Percentiles rank a stretch among this genome's conserved stretches.
Evolutionary conservation across 352 stramenopile genomes (phyloP).

Genomic region (Phytophthora pinifolia): DNA sequence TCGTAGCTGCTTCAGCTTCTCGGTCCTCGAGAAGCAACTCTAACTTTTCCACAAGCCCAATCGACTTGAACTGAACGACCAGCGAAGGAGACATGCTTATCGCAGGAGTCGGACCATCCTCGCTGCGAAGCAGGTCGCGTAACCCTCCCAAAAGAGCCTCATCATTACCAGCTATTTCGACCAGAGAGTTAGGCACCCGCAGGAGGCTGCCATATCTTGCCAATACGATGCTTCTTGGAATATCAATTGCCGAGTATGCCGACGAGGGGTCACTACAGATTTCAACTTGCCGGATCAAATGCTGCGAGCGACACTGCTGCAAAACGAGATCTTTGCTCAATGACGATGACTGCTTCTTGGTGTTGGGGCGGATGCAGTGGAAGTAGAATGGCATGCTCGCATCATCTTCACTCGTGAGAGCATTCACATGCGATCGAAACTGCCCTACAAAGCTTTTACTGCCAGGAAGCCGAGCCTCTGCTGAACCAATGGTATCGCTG

Average conservation of each 20-base stretch:
- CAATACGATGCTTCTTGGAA: slow-evolving; percentile 27
- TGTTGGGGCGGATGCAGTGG: slow-evolving; percentile 52
- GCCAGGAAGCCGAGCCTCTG: slow-evolving; percentile 8
- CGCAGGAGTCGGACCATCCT: not conserved
- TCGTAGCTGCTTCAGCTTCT: slow-evolving; percentile 32
- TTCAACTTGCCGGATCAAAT: slow-evolving; percentile 33
- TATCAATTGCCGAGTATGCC: slow-evolving; percentile 30
- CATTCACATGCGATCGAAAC: slow-evolving; percentile 45
- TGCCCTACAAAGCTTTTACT: slow-evolving; percentile 40
- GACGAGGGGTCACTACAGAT: slow-evolving; percentile 18
- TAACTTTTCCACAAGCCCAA: slow-evolving; percentile 39
- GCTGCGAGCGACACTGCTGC: slow-evolving; percentile 37
- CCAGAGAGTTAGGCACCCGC: slow-evolving; percentile 6
- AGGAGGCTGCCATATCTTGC: slow-evolving; percentile 35
- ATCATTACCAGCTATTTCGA: slow-evolving; percentile 14
- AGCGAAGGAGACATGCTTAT: slow-evolving; percentile 19
- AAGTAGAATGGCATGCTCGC: slow-evolving; percentile 47
- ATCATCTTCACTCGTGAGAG: slow-evolving; percentile 17
- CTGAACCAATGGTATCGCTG: not conserved
- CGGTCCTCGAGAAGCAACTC: slow-evolving; percentile 38
- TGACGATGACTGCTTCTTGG: slow-evolving; percentile 26
- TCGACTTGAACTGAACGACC: slow-evolving; percentile 29
- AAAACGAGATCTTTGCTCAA: slow-evolving; percentile 31
- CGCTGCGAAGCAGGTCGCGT: slow-evolving; percentile 14
- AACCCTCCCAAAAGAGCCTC: slow-evolving; percentile 21